Evolutionary conservation across 305 asterid genomes (phyloP), one percentile per base, ranked within the genome.

Genomic region (Fraxinus xanthoxyloides): DNA sequence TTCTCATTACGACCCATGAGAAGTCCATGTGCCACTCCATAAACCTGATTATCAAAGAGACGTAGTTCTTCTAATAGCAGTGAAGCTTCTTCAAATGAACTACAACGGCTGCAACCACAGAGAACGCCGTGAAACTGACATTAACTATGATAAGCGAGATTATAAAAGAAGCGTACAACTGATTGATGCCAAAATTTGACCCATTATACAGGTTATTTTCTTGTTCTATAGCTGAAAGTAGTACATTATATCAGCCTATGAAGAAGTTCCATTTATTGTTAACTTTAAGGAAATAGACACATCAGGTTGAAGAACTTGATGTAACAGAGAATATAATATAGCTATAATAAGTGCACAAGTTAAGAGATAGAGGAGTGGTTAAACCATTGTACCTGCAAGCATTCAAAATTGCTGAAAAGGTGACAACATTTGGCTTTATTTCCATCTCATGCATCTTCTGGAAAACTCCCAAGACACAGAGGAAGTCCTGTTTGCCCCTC

Each of bases 1-100:
- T 69, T 85, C 67, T 91, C 93, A 67, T 83, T 84, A 78, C 75
- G 84, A 21, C 98, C 98, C 98, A 90, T 93, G 77, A 95, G 97
- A 85, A 95, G 98, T 48, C 99, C 99, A 67, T 91, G 92, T 4
- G 98, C 98, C 85, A 94, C 99, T 78, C 99, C 98, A 80, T 95
- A 93, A 28, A 95, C 95, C 81, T 92, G 97, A 85, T 94, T 87
- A 81, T 95, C 99, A 73, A 95, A 91, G 59, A 89, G 89, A 19
- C 92, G 97, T 13, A 95, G 89, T 80, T 94, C 98, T 85, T 95
- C 98, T 43, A 94, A 90, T 43, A 95, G 90, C 89, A 94, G 80
- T 4, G 98, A 95, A 76, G 97, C 98, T 82, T 95, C 99, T 82
- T 89, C 94, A 85, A 93, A 94, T 81, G 99, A 94, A 81, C 89